A percentile compares a stretch with the other conserved stretches of the same genome.
phyloP scores from a whole-genome alignment of 1,284 basidiomycete genomes.

The Apiotrichum brassicae region DNA sequence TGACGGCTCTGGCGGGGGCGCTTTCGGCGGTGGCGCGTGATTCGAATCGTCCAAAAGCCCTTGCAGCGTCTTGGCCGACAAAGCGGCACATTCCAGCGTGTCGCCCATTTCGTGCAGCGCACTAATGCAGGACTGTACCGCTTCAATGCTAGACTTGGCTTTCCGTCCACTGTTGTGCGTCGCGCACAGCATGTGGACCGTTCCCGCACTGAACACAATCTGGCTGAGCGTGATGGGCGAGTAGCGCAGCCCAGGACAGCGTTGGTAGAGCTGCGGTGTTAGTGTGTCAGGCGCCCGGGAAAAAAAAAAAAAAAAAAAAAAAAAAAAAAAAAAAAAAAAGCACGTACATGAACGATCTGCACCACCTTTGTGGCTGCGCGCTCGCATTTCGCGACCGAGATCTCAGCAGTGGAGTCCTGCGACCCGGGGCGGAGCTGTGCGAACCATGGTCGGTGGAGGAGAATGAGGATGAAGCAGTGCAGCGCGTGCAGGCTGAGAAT shows the following conservation, averaged over 20 bases:
- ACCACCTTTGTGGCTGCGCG: constrained; percentile 19
- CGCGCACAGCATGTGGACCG: constrained; percentile 29
- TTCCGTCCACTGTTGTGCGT: constrained; percentile 14
- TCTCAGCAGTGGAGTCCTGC: background rate
- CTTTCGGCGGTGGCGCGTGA: background rate
- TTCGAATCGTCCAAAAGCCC: constrained; percentile 12
- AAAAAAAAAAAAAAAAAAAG: background rate
- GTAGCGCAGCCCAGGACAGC: constrained; percentile 29
- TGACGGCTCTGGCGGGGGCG: no score
- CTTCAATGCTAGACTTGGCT: constrained; percentile 12
- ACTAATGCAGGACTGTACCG: constrained; percentile 16
- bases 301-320: no score
- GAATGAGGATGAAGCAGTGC: constrained; percentile 22
- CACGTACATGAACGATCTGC: constrained; percentile 11
- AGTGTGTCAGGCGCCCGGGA: background rate
- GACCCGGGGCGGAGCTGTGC: background rate
- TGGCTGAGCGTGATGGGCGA: constrained; percentile 28
- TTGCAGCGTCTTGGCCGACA: constrained; percentile 8
- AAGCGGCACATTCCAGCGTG: constrained; percentile 11
- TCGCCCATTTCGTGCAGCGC: constrained; percentile 20
- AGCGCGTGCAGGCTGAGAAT: constrained; percentile 24
- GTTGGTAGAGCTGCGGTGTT: constrained; percentile 16
- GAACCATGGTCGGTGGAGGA: constrained; percentile 27
- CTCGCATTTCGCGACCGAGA: constrained; percentile 14
- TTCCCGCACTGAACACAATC: constrained; percentile 30